Base-by-base conservation (phyloP, 306 rosid species). In the Adenanthera pavonina region DNA sequence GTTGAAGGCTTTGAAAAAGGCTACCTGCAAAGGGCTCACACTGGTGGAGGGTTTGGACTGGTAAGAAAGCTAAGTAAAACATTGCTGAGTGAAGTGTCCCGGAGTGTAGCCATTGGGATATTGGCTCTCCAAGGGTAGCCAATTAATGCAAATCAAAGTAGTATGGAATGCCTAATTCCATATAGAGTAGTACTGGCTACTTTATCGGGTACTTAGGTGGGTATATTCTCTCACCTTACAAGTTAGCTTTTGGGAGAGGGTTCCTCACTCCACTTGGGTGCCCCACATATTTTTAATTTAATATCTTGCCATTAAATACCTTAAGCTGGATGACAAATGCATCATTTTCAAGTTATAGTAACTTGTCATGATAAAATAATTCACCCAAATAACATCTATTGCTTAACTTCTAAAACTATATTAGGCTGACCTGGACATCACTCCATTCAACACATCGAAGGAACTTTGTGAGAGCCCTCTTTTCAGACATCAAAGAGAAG, bases 381-480 rank as follows among this genome's bases (percentile, higher is more conserved):
- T 78, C 82, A 70, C 57, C 56, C 34, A 48, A 81, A 75, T 62
- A 74, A 53, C 73, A 70, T 68, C 78, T 40, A 52, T 62, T 38
- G 46, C 44, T 69, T 56, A 84, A 51, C 52, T 81, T 75, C 54
- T 69, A 35, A 60, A 33, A 87, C 25, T 43, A 52, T 51, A 87
- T 72, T 48, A 71, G 40, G 66, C 83, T 79, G 59, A 95, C 99
- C 98, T 93, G 97, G 82, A 95, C 87, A 85, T 95, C 99, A 75
- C 99, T 95, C 99, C 99, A 95, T 87, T 95, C 99, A 83, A 95
- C 99, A 82, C 98, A 95, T 49, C 94, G 92, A 47, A 95, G 92
- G 78, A 95, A 95, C 89, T 95, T 95, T 81, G 99, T 95, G 68
- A 95, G 97, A 86, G 99, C 99, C 88, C 96, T 93, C 90, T 95